Evolutionary conservation across 2,329 filamentous ascomycete genomes (phyloP).

Genomic region (Aspergillus amoenus): DNA sequence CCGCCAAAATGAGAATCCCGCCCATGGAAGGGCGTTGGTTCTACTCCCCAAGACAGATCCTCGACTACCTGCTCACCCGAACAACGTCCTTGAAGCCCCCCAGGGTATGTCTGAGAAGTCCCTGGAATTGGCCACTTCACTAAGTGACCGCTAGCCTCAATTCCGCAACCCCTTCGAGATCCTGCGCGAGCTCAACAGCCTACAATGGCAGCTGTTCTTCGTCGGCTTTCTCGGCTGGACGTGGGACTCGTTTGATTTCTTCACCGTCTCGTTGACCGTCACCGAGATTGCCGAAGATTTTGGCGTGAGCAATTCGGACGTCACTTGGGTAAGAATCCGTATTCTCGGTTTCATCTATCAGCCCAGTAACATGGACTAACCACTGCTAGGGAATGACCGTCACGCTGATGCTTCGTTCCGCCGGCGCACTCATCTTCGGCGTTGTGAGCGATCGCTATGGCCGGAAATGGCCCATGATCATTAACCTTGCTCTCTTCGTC

Average conservation of each 20-base stretch:
- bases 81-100: neutral
- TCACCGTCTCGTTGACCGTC: neutral
- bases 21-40: neutral
- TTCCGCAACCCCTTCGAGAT: neutral
- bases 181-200: neutral
- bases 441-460: slow-evolving; percentile 76
- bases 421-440: slow-evolving; percentile 75
- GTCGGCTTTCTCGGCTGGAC: neutral
- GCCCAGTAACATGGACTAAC: neutral
- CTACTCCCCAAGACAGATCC: neutral
- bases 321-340: neutral
- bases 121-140: neutral
- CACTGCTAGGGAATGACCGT: slow-evolving; percentile 41
- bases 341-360: too few relatives aligned
- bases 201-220: neutral
- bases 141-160: neutral
- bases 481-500: slow-evolving; percentile 73
- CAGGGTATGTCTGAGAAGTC: neutral
- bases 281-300: neutral
- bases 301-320: neutral
- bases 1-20: too few relatives aligned
- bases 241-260: neutral
- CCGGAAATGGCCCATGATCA: slow-evolving; percentile 75
- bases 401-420: slow-evolving; percentile 69
- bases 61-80: neutral